Evolutionary conservation across 75 land plant species (phyloP).

Genomic region (Adiantum capillusveneris): DNA sequence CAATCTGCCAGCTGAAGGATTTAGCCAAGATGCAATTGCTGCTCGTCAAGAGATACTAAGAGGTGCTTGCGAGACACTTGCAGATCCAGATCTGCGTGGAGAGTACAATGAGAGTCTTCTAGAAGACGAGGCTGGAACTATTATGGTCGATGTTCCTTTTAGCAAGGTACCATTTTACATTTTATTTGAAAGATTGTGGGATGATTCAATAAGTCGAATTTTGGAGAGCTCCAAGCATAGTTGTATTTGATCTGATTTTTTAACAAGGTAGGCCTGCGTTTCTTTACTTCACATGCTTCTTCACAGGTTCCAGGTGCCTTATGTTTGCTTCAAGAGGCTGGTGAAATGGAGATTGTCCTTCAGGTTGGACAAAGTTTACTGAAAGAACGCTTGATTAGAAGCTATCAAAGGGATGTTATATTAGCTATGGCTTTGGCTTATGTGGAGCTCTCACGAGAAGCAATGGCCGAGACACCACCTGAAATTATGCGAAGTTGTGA

Average conservation of each 20-base stretch:
- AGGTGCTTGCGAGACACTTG: constrained; percentile 73
- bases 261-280: too few species aligned
- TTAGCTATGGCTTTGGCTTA: constrained; percentile 82
- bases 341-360: constrained; percentile 60
- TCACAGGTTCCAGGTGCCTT: constrained; percentile 82
- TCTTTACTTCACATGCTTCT: too few species aligned
- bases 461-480: constrained; percentile 73
- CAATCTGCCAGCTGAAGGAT: constrained; percentile 67
- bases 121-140: constrained; percentile 54
- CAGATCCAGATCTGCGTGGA: constrained; percentile 38
- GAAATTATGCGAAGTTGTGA: constrained; percentile 68
- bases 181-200: too few species aligned
- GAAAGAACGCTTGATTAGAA: constrained; percentile 55
- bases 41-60: constrained; percentile 71
- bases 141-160: constrained; percentile 68
- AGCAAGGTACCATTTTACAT: constrained; percentile 77
- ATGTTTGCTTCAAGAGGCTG: constrained; percentile 80
- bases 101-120: constrained; percentile 69
- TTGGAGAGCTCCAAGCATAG: too few species aligned
- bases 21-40: constrained; percentile 56
- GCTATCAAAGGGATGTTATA: constrained; percentile 74
- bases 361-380: constrained; percentile 59
- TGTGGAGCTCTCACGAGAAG: constrained; percentile 90
- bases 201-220: too few species aligned
- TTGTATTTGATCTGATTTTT: too few species aligned